phyloP scores from a whole-genome alignment of 805 yeast genomes.

The Brettanomyces sp. region DNA sequence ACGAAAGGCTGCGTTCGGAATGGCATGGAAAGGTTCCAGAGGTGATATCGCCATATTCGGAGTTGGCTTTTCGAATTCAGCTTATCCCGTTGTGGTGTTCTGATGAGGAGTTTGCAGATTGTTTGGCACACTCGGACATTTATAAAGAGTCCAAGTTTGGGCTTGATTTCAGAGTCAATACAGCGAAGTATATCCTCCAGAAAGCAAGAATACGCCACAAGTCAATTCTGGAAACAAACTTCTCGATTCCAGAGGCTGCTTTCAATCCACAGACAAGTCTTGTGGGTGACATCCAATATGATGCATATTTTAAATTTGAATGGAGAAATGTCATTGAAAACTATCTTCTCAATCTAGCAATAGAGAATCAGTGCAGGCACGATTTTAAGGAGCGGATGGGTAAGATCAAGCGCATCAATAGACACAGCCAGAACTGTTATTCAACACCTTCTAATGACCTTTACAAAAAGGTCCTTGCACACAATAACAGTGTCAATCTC shows the following conservation, averaged over 20 bases:
- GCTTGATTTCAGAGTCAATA: constrained; percentile 40
- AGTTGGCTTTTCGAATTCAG: constrained; percentile 35
- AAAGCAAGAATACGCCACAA: constrained; percentile 45
- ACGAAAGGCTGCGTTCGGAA: constrained; percentile 38
- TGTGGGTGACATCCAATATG: constrained; percentile 11
- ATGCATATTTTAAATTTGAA: constrained; percentile 30
- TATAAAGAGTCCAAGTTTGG: constrained; percentile 57
- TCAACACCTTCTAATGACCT: constrained; percentile 5
- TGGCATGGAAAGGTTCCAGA: constrained; percentile 48
- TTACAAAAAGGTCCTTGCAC: constrained; percentile 19
- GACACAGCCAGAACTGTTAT: constrained; percentile 8
- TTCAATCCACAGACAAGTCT: constrained; percentile 13
- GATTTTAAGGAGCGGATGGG: constrained; percentile 50
- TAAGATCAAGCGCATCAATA: constrained; percentile 32
- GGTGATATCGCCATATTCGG: constrained; percentile 23
- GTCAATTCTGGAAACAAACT: constrained; percentile 16
- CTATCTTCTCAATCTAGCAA: constrained; percentile 52
- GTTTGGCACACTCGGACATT: constrained; percentile 50
- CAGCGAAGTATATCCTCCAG: constrained; percentile 53
- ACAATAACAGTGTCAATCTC: constrained; percentile 9
- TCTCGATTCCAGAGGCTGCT: constrained; percentile 11
- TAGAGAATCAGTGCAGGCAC: constrained; percentile 60
- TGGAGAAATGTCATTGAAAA: constrained; percentile 73
- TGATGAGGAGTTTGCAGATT: constrained; percentile 38
- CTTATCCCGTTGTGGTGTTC: constrained; percentile 43